Conservation (phyloP, 441 rosid species). For the Dalechampia spathulata region DNA sequence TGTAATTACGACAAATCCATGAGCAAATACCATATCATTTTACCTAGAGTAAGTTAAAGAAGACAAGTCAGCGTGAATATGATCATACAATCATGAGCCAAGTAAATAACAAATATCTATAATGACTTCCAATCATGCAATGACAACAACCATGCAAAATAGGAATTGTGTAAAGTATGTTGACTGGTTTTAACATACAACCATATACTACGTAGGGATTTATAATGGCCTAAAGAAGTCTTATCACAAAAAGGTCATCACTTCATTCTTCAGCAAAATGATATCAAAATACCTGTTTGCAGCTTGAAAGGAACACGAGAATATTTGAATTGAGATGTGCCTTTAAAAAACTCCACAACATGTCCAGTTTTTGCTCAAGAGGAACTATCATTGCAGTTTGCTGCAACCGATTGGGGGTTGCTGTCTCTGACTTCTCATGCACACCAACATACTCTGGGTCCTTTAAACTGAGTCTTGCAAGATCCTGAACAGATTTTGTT, state of each 20-base stretch:
- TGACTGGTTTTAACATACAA: too few relatives aligned
- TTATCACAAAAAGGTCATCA: background rate
- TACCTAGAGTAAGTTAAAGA: background rate
- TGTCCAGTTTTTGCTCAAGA: constrained; percentile 79
- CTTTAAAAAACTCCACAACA: constrained; percentile 91
- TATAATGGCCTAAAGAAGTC: background rate
- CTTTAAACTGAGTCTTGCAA: constrained; percentile 92
- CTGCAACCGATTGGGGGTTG: constrained; percentile 72
- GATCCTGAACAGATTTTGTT: constrained; percentile 89
- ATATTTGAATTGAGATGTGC: constrained; percentile 69
- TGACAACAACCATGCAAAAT: background rate
- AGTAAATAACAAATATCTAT: background rate
- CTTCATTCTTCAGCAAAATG: background rate
- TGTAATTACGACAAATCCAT: background rate
- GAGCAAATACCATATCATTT: background rate
- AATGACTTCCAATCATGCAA: background rate
- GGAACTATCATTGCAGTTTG: constrained; percentile 86
- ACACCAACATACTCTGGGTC: constrained; percentile 93
- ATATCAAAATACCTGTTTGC: constrained; percentile 65
- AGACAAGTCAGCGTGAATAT: background rate
- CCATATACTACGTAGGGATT: background rate
- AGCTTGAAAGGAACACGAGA: constrained; percentile 87
- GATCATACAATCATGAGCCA: background rate
- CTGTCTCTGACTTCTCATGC: constrained; percentile 71
- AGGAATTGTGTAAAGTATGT: background rate